Evolutionary conservation across 1,284 basidiomycete genomes (phyloP).

Genomic region (Leccinum fuscescens): DNA sequence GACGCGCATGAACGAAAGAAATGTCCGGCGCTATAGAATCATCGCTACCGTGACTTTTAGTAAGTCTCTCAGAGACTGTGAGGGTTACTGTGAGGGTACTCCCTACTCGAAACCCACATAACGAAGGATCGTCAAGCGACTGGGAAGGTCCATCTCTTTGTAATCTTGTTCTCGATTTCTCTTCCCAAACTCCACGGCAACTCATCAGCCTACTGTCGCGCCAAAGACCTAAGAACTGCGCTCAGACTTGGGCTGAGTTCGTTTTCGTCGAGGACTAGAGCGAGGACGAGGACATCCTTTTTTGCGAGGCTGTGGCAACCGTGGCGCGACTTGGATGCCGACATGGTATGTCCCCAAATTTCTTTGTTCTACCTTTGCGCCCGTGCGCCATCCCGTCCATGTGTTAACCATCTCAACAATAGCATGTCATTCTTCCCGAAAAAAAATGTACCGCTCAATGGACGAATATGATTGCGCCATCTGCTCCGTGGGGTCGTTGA

Average conservation of each 20-base stretch:
- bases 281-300: not conserved
- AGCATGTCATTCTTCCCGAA: not conserved
- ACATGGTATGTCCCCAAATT: not conserved
- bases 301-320: not conserved
- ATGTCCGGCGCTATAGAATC: not conserved
- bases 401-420: not conserved
- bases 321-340: not conserved
- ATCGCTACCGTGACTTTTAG: not conserved
- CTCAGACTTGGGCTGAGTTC: not conserved
- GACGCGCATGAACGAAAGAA: not conserved
- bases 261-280: not conserved
- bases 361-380: not conserved
- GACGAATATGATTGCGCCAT: not conserved
- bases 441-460: not conserved
- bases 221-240: not conserved
- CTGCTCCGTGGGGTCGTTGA: not conserved
- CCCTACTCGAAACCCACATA: not conserved
- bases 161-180: not conserved
- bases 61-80: not conserved
- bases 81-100: not conserved
- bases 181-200: not conserved
- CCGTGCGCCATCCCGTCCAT: not conserved
- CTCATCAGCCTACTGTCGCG: not conserved
- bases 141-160: not conserved
- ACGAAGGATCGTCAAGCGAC: not conserved